Base-by-base conservation (phyloP, 306 rosid genomes). In the Quercus aquifolioides region DNA sequence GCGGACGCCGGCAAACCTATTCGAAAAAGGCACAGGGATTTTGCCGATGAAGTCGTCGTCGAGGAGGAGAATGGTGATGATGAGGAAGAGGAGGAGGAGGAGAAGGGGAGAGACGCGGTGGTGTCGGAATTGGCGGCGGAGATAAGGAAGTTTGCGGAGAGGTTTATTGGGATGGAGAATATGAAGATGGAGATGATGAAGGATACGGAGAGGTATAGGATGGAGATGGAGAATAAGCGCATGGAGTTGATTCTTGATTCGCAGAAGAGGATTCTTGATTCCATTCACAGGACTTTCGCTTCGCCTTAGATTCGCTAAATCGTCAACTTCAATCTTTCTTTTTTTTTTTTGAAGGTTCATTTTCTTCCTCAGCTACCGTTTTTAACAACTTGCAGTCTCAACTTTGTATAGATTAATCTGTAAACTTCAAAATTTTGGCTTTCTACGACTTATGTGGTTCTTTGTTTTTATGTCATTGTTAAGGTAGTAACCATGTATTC, bases 221-320 rank as follows among this genome's bases (percentile, higher is more conserved):
- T 91, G 79, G 94, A 92, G 75, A 95, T 95, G 97, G 99, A 95
- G 91, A 90, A 83, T 68, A 91, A 77, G 82, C 76, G 94, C 76
- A 79, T 85, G 1, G 86, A 87, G 51, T 84, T 95, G 98, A 93
- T 95, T 49, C 67, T 89, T 2, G 79, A 86, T 15, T 95, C 94
- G 0, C 92, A 87, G 76, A 80, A 84, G 55, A 90, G 85, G 78
- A 90, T 87, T 72, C 84, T 95, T 46, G 93, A 91, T 83, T 90
- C 99, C 25, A 95, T 95, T 73, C 87, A 82, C 12, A 89, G 73
- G 73, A 97, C 82, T 1, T 95, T 93, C 30, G 84, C 88, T 8
- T 84, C 88, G 60, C 57, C 87, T 2, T 81, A 90, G 85, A 86
- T 71, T 82, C 30, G 77, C 65, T 84, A 83, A 21, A 79, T 54